These are phyloP conservation scores for Ceratopteris richardii DNA, from an alignment of 75 land plant species.

Conservation along the genomic window DNA sequence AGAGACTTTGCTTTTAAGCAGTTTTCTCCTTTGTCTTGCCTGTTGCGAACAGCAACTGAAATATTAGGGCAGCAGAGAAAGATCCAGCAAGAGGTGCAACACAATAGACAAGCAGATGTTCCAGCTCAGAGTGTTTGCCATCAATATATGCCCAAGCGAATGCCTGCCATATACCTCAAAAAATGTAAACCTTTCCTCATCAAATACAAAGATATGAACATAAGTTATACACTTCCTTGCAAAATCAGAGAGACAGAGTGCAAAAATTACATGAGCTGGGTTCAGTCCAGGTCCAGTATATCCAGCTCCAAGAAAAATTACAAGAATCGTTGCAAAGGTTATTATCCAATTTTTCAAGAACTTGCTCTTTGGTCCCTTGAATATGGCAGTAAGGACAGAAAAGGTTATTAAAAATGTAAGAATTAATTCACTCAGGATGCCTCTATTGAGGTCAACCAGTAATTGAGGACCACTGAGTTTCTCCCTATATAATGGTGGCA, in stretches of 20 bases:
- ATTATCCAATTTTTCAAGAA: slow-evolving; percentile 43
- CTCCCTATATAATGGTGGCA: slow-evolving; percentile 53
- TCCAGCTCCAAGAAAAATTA: slow-evolving; percentile 44
- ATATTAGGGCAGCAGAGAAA: slow-evolving; percentile 3
- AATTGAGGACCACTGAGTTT: slow-evolving; percentile 65
- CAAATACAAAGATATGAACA: no score
- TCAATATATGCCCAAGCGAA: slow-evolving; percentile 16
- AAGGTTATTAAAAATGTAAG: slow-evolving; percentile 61
- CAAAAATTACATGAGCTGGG: slow-evolving; percentile 89
- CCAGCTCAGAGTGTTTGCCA: background rate
- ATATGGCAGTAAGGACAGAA: slow-evolving; percentile 33
- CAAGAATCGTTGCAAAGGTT: slow-evolving; percentile 38
- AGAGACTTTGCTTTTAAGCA: no score
- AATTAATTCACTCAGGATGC: slow-evolving; percentile 64
- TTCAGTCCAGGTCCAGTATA: slow-evolving; percentile 93
- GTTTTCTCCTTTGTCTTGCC: slow-evolving; percentile 12
- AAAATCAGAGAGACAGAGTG: no score
- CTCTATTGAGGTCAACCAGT: slow-evolving; percentile 60
- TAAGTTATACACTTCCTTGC: no score
- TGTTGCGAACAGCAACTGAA: slow-evolving; percentile 3
- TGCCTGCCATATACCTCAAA: slow-evolving; percentile 6
- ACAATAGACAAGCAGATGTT: slow-evolving; percentile 16
- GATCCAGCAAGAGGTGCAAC: slow-evolving; percentile 9
- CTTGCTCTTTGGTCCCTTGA: slow-evolving; percentile 39
- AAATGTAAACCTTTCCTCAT: no score